These are phyloP conservation scores for Blumeriella jaapii DNA, from an alignment of 2,329 filamentous ascomycete genomes.

Conservation along the genomic window DNA sequence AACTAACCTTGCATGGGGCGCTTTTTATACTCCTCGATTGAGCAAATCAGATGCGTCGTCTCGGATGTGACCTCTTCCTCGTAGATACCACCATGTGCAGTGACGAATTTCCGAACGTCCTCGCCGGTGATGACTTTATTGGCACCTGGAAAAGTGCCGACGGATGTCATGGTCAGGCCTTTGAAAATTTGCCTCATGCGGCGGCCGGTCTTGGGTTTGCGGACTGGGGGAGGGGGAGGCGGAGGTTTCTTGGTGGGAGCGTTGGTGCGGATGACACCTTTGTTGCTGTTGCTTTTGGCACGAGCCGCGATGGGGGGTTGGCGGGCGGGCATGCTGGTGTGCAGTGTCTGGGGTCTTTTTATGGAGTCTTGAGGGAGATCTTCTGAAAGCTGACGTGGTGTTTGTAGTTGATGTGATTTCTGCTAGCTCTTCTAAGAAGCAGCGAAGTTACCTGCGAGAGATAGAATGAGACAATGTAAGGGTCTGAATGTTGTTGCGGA, in stretches of 20 bases:
- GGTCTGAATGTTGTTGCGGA: too few species aligned
- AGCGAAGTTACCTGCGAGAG: too few species aligned
- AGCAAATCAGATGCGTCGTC: constrained; percentile 65
- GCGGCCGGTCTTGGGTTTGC: constrained; percentile 26
- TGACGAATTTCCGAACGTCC: constrained; percentile 56
- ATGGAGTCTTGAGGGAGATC: too few species aligned
- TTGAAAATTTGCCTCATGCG: constrained; percentile 35
- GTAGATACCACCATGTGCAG: constrained; percentile 48
- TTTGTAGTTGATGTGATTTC: too few species aligned
- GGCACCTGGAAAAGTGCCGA: constrained; percentile 40
- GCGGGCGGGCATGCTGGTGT: neutral
- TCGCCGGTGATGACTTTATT: constrained; percentile 33
- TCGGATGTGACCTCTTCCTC: constrained; percentile 36
- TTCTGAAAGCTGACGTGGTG: too few species aligned
- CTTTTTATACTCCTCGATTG: constrained; percentile 45
- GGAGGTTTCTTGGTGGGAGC: constrained; percentile 1
- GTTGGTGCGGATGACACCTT: constrained; percentile 1
- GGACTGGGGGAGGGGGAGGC: constrained; percentile 7
- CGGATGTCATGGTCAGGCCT: constrained; percentile 41
- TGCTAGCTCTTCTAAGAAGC: too few species aligned
- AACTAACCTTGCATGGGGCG: constrained; percentile 16
- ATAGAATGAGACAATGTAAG: too few species aligned
- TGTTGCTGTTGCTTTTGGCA: neutral
- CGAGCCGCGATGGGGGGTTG: neutral
- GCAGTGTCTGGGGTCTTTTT: neutral